Evolutionary conservation across 257 asterid genomes (phyloP).

Genomic region (Voacanga thouarsii): DNA sequence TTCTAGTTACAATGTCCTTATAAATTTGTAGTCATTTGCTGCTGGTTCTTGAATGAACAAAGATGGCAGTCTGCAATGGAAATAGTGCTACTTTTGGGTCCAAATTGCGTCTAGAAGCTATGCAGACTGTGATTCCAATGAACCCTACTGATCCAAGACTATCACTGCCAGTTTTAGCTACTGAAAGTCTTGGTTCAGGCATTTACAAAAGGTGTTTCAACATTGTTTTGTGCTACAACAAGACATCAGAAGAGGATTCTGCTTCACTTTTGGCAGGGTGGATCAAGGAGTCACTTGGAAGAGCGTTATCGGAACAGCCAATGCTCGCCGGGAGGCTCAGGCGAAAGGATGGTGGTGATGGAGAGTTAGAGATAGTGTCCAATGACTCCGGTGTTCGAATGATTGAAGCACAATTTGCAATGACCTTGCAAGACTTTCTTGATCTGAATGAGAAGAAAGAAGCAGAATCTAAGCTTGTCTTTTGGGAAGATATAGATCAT

Average conservation of each 20-base stretch:
- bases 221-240: slow-evolving; percentile 44
- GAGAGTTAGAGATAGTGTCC: slow-evolving; percentile 39
- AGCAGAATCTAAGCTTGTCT: slow-evolving; percentile 44
- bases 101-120: slow-evolving; percentile 37
- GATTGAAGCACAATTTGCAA: slow-evolving; percentile 41
- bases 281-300: slow-evolving; percentile 59
- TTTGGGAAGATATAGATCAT: slow-evolving; percentile 53
- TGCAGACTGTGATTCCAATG: slow-evolving; percentile 51
- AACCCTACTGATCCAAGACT: slow-evolving; percentile 53
- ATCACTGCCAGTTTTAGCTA: slow-evolving; percentile 17
- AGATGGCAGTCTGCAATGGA: slow-evolving; percentile 20
- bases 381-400: slow-evolving; percentile 60
- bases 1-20: background rate
- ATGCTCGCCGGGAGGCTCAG: slow-evolving; percentile 64
- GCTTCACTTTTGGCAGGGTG: slow-evolving; percentile 55
- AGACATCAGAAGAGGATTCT: slow-evolving; percentile 31
- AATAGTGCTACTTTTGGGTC: slow-evolving; percentile 5
- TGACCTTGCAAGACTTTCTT: slow-evolving; percentile 42
- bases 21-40: background rate
- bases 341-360: slow-evolving; percentile 12
- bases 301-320: slow-evolving; percentile 48
- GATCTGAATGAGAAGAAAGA: slow-evolving; percentile 29
- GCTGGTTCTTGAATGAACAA: background rate
- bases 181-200: slow-evolving; percentile 13
- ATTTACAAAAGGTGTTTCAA: slow-evolving; percentile 36